Percentiles rank a stretch among this genome's conserved stretches.
phyloP scores from a whole-genome alignment of 306 rosid species.

The Rosa multiflora region DNA sequence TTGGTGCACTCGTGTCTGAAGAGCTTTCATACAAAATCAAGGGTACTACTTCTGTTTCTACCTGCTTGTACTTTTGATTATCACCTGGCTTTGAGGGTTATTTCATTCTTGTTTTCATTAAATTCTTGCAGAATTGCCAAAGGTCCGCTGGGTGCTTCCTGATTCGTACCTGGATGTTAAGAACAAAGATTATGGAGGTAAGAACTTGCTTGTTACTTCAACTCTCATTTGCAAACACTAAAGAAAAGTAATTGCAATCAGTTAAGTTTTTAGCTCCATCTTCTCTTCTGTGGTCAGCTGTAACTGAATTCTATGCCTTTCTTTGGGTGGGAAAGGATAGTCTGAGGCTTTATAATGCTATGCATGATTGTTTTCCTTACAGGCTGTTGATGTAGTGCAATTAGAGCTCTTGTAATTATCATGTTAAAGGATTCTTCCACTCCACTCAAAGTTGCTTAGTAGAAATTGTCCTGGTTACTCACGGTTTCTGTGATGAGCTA shows the following conservation, averaged over 20 bases:
- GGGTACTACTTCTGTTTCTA: conserved; percentile 46
- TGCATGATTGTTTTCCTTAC: background rate
- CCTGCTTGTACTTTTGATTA: background rate
- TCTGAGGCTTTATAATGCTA: background rate
- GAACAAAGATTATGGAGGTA: conserved; percentile 97
- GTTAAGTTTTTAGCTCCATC: background rate
- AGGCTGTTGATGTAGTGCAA: background rate
- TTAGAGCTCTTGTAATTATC: background rate
- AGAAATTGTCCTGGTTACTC: background rate
- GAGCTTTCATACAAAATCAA: conserved; percentile 76
- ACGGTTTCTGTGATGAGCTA: background rate
- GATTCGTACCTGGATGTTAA: conserved; percentile 93
- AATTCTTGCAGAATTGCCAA: conserved; percentile 60
- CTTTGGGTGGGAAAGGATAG: background rate
- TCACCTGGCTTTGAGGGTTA: background rate
- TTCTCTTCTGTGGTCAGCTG: background rate
- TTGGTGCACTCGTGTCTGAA: conserved; percentile 87
- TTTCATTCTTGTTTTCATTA: background rate
- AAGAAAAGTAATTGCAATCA: background rate
- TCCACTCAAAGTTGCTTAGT: background rate
- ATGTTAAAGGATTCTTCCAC: background rate
- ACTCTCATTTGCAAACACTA: background rate
- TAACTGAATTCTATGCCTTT: background rate
- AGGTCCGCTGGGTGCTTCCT: conserved; percentile 96
- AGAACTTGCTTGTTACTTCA: conserved; percentile 5